Base-by-base conservation (phyloP, 2,329 filamentous ascomycete species). In the Penicillium glabrum region DNA sequence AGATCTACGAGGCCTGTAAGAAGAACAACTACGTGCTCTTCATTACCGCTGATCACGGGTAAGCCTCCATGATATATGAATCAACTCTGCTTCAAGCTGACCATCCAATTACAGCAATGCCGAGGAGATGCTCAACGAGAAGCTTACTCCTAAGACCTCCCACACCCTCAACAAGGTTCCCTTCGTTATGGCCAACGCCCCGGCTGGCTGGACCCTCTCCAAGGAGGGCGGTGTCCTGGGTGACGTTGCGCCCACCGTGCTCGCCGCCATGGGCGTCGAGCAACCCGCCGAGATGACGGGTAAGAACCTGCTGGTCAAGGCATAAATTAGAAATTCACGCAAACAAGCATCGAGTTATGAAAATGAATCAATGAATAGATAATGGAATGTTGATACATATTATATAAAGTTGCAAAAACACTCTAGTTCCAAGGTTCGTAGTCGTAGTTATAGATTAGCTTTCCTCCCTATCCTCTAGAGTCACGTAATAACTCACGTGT, bases 151-250 rank as follows among this genome's bases (percentile, higher is more conserved):
- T 68, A 99, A 99, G 86, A 99, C 95, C 9, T 93, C 90, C 51
- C 95, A 99, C 83, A 99, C 95, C 46, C 93, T 89, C 65, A 99
- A 99, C 85, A 95, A 95, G 77, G 95, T 99, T 52, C 95, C 95
- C 10, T 93, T 99, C 74, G 86, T 98, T 77, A 96, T 99, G 93
- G 91, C 93, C 74, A 99, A 98, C 75, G 93, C 93, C 9, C 95
- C 95, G 41, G 84, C 89, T 72, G 90, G 90, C 67, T 97, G 89
- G 88, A 91, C 86, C 68, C 80, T 99, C 69, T 88, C 91, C 82
- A 89, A 92, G 80, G 82, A 86, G 56, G 87, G 88, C 59, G 93
- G 92, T 70, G 95, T 99, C n/a, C 83, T 99, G 23, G 95, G 95
- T 58, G 95, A 99, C 71, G 95, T 99, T 33, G 95, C 95, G 8